Evolutionary conservation across 768 basidiomycete genomes (phyloP).

Genomic region (Tylopilus vinaceipallidus): DNA sequence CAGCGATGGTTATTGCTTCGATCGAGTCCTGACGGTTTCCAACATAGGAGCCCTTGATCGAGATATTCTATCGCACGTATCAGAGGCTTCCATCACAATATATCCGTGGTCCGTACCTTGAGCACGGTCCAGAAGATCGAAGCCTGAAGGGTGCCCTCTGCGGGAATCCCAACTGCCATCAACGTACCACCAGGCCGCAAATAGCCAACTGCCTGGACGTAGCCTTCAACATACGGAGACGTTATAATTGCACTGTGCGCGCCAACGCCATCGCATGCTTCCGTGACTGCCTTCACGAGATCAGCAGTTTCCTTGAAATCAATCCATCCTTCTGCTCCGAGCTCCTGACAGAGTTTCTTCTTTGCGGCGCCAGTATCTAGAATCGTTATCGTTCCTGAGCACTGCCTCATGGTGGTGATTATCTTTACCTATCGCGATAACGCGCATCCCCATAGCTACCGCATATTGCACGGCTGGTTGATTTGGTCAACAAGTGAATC

Average conservation of each 20-base stretch:
- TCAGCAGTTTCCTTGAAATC: slow-evolving; percentile 72
- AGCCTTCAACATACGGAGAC: slow-evolving; percentile 50
- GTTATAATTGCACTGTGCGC: slow-evolving; percentile 71
- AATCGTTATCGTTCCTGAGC: not conserved
- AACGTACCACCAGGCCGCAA: slow-evolving; percentile 69
- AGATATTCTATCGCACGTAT: slow-evolving; percentile 22
- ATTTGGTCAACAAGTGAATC: not conserved
- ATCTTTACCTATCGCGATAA: slow-evolving; percentile 65
- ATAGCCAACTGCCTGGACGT: slow-evolving; percentile 66
- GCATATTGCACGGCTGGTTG: slow-evolving; percentile 76
- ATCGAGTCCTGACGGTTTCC: slow-evolving; percentile 82
- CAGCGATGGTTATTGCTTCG: slow-evolving; percentile 79
- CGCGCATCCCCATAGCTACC: slow-evolving; percentile 68
- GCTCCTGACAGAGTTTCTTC: slow-evolving; percentile 51
- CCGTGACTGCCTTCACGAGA: slow-evolving; percentile 61
- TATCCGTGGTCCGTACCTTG: slow-evolving; percentile 38
- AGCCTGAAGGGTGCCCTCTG: slow-evolving; percentile 51
- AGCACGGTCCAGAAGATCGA: slow-evolving; percentile 72
- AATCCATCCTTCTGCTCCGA: slow-evolving; percentile 76
- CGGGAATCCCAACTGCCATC: slow-evolving; percentile 74
- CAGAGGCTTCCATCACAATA: too few relatives aligned
- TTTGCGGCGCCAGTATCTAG: slow-evolving; percentile 69
- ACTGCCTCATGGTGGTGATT: not conserved
- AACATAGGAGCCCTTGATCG: slow-evolving; percentile 62
- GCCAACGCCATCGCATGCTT: slow-evolving; percentile 62